Evolutionary conservation across 2,329 filamentous ascomycete species (phyloP), one percentile per base, ranked within the genome.

Genomic region (Thielaviopsis punctulata): DNA sequence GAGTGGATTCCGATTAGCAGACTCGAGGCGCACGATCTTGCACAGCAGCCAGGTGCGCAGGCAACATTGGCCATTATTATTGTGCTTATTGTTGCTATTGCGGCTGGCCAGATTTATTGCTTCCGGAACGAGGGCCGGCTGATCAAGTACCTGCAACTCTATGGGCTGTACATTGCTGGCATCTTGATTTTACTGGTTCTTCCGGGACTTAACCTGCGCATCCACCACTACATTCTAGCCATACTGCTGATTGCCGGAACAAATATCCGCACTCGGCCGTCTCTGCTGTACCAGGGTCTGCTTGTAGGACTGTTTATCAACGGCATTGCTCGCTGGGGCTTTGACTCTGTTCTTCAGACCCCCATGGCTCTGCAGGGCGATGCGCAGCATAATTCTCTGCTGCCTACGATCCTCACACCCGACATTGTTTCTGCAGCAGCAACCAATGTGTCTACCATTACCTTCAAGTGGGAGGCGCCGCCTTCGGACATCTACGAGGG

Each of bases 141-240:
- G 58, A 74, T 84, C 25, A 76, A 74, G 39, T 90, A 89, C 61
- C 75, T 95, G 5, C 79, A 77, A 59, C 72, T 95, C 19, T 95
- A 95, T 63, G 75, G 72, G 21, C 69, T 85, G 4, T 77, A 95
- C 57, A 68, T 79, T 1, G 62, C 69, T 2, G 72, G 71, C n/a
- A 77, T 96, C 33, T 62, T 92, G 25, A 67, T 88, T 48, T 75
- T 84, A 30, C 71, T 94, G 12, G 68, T 76, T 1, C 67, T 95
- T 5, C 90, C 90, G 0, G 77, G 80, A 7, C 77, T 95, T 49
- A 84, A 80, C 56, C 73, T 98, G 48, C 81, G 92, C 30, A 88
- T 98, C 53, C 92, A 98, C 63, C 92, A 98, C 65, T 98, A 96
- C 63, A 86, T 96, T 57, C 72, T 96, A 4, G 88, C 82, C 1